Conservation (phyloP, 2,329 filamentous ascomycete species). For the Fusarium caatingaense region DNA sequence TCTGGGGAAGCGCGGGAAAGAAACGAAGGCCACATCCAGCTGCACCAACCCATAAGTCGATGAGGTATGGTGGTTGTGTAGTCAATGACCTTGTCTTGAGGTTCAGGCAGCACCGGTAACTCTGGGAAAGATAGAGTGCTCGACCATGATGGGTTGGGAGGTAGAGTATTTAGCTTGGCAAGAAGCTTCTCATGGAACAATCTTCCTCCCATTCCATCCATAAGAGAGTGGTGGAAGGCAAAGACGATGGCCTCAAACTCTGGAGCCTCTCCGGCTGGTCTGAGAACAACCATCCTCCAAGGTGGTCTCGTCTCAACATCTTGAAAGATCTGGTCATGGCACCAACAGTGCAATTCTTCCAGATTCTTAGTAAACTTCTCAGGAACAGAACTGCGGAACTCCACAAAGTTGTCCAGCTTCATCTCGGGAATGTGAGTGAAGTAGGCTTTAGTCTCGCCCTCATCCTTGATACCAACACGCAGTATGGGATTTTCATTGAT, state of each 20-base stretch:
- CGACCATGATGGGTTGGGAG: neutral
- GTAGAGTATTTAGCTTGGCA: slow-evolving; percentile 52
- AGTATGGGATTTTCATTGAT: slow-evolving; percentile 60
- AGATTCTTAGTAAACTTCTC: slow-evolving; percentile 49
- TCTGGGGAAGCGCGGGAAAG: slow-evolving; percentile 47
- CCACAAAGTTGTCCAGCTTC: slow-evolving; percentile 57
- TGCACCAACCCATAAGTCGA: slow-evolving; percentile 55
- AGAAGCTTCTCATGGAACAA: slow-evolving; percentile 63
- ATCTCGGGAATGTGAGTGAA: slow-evolving; percentile 59
- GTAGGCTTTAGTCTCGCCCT: slow-evolving; percentile 56
- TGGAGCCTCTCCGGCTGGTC: slow-evolving; percentile 19
- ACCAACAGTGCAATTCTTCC: slow-evolving; percentile 51
- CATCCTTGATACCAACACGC: slow-evolving; percentile 59
- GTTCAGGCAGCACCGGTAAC: slow-evolving; percentile 49
- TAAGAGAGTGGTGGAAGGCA: slow-evolving; percentile 63
- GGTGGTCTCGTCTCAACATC: slow-evolving; percentile 56
- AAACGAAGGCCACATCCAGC: slow-evolving; percentile 54
- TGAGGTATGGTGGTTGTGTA: slow-evolving; percentile 56
- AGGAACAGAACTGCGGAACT: slow-evolving; percentile 47
- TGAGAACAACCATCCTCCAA: slow-evolving; percentile 60
- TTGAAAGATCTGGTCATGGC: slow-evolving; percentile 57
- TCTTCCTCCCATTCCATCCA: slow-evolving; percentile 62
- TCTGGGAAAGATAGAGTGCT: slow-evolving; percentile 45
- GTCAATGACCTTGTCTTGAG: slow-evolving; percentile 56
- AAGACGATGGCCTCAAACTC: slow-evolving; percentile 58